phyloP scores from a whole-genome alignment of 1,284 basidiomycete genomes.

The Taiwanofungus camphoratus region DNA sequence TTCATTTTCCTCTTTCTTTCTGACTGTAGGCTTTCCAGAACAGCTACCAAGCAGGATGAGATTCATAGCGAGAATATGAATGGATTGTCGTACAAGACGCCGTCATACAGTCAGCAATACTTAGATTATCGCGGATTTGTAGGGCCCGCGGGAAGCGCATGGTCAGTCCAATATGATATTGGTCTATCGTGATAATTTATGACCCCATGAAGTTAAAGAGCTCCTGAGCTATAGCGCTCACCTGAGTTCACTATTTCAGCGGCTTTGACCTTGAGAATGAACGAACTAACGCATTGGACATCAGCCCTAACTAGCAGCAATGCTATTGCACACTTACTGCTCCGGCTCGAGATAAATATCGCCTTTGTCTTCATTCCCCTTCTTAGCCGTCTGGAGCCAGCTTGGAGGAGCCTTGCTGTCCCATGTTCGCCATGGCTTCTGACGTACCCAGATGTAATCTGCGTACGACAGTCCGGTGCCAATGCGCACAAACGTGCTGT shows the following conservation, averaged over 20 bases:
- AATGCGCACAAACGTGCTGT: conserved; percentile 77
- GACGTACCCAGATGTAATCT: conserved; percentile 79
- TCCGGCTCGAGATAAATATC: conserved; percentile 77
- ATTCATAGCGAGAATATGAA: conserved; percentile 1
- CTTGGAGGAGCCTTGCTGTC: conserved; percentile 58
- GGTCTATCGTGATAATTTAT: conserved; percentile 37
- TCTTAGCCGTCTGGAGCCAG: conserved; percentile 55
- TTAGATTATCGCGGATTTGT: conserved; percentile 70
- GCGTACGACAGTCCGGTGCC: conserved; percentile 81
- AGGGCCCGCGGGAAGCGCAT: conserved; percentile 89
- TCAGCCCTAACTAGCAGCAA: conserved; percentile 7
- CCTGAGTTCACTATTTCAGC: conserved; percentile 79
- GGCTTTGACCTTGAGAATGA: conserved; percentile 86
- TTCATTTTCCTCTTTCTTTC: conserved; percentile 72
- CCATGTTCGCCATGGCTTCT: conserved; percentile 71
- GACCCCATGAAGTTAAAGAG: background rate
- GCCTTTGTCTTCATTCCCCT: conserved; percentile 67
- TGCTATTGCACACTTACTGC: conserved; percentile 60
- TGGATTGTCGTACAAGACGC: conserved; percentile 45
- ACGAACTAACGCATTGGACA: conserved; percentile 48
- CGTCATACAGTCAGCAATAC: conserved; percentile 61
- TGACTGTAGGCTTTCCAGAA: conserved; percentile 51
- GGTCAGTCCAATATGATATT: conserved; percentile 69
- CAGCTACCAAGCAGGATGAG: conserved; percentile 32
- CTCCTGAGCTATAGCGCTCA: conserved; percentile 17